A percentile compares a stretch with the other conserved stretches of the same genome.
phyloP scores from a whole-genome alignment of 176 grass and related monocot species.

The Urochloa ruziziensis region DNA sequence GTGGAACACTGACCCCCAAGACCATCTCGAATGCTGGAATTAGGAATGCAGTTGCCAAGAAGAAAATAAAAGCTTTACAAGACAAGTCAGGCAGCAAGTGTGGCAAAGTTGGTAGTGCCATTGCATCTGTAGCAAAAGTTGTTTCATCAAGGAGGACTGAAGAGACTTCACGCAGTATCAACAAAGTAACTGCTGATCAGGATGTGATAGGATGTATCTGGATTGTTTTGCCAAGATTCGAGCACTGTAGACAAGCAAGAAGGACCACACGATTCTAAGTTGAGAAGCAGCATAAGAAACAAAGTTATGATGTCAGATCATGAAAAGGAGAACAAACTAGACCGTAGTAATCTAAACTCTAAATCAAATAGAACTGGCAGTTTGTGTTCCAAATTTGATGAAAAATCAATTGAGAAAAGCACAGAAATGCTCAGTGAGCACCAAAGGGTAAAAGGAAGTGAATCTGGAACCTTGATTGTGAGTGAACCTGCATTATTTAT shows the following conservation, averaged over 20 bases:
- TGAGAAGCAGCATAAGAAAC: conserved; percentile 46
- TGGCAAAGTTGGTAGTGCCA: conserved; percentile 37
- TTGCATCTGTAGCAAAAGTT: conserved; percentile 41
- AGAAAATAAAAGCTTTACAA: conserved; percentile 47
- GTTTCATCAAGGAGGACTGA: conserved; percentile 21
- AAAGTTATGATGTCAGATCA: conserved; percentile 33
- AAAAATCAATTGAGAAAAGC: conserved; percentile 19
- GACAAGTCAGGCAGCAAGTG: conserved; percentile 24
- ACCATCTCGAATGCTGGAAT: neutral
- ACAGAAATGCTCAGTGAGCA: conserved; percentile 4
- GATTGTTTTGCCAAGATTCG: conserved; percentile 8
- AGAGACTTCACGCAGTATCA: conserved; percentile 5
- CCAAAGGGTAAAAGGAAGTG: conserved; percentile 23
- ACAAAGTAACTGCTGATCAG: conserved; percentile 15
- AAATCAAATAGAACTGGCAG: conserved; percentile 26
- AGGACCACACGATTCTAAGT: conserved; percentile 17
- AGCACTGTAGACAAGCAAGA: conserved; percentile 20
- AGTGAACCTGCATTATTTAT: conserved; percentile 60
- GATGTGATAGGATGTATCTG: conserved; percentile 31
- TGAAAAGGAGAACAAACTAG: conserved; percentile 65
- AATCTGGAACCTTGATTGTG: neutral
- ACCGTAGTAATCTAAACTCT: conserved; percentile 21
- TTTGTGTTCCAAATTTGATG: conserved; percentile 14
- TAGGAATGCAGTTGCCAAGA: conserved; percentile 71
- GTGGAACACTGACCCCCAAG: conserved; percentile 24